Evolutionary conservation across 192 early-diverging fungal genomes (phyloP), one percentile per base, ranked within the genome.

Genomic region (Dissophora globulifera): DNA sequence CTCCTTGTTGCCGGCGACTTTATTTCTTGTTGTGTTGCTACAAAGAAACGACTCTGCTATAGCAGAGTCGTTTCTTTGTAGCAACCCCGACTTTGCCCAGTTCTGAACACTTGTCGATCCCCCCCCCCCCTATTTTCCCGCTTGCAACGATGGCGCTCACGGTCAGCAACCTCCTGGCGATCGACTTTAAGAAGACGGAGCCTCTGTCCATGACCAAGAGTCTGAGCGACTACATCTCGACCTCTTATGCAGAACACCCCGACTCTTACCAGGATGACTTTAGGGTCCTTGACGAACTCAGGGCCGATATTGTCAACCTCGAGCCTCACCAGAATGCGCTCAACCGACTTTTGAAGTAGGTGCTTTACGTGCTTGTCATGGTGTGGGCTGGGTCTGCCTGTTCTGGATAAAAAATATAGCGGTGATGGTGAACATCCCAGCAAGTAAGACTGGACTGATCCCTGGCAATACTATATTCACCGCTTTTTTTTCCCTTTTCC

Each of bases 241-340:
- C 86, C 22, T 83, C 88, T 0, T 96, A 93, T 75, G 90, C 87
- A 2, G 95, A 97, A 63, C 93, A 94, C 52, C 93, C 93, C 7
- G 92, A 95, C 60, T 76, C 84, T 1, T 97, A 95, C 53, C 84
- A 88, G 10, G 93, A 94, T 78, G 94, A 97, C 83, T 91, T 97
- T 72, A 85, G 92, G 29, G 81, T 88, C 15, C 80, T 95, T 4
- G 93, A 97, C 52, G 87, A 90, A 54, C 81, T 95, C 31, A 78
- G 94, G 15, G 89, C 74, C 60, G 89, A 90, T 79, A 81, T 91
- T 78, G 60, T 91, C 71, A 71, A 83, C 78, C 64, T 87, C 50
- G 83, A 90, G 71, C 61, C 87, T 49, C 87, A 84, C 71, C 81
- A 86, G 58, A 87, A 91, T 50, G 82, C 85, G 45, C 62, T 92